Evolutionary conservation across 208 protist species (phyloP).

Genomic region (Phytomonas francai): DNA sequence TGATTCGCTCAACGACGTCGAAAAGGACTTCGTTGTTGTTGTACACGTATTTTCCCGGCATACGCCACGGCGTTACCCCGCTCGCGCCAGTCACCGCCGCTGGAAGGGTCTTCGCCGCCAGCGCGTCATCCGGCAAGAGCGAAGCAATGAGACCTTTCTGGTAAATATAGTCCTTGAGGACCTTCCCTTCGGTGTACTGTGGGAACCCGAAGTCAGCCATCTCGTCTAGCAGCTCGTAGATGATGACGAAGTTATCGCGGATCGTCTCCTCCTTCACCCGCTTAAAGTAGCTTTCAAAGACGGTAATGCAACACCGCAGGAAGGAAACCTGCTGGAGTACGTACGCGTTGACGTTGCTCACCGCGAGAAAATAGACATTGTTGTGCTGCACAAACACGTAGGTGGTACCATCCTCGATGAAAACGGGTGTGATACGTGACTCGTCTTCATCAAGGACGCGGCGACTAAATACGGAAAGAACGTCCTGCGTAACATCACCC

Average conservation of each 20-base stretch:
- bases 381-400: constrained; percentile 95
- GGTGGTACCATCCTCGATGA: constrained; percentile 88
- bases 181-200: constrained; percentile 93
- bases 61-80: constrained; percentile 92
- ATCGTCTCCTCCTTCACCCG: constrained; percentile 93
- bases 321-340: constrained; percentile 92
- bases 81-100: constrained; percentile 90
- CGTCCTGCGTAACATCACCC: constrained; percentile 89
- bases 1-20: constrained; percentile 97
- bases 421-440: constrained; percentile 83
- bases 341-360: constrained; percentile 94
- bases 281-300: constrained; percentile 94
- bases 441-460: constrained; percentile 93
- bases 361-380: constrained; percentile 92
- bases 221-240: constrained; percentile 99
- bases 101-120: constrained; percentile 23
- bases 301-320: constrained; percentile 86
- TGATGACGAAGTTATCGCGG: constrained; percentile 96
- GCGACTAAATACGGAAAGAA: constrained; percentile 77
- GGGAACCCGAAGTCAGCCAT: constrained; percentile 99
- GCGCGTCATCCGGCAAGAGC: constrained; percentile 32
- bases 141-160: constrained; percentile 73
- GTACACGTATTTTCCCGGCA: constrained; percentile 94
- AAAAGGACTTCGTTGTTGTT: constrained; percentile 97
- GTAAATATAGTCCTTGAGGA: constrained; percentile 96